phyloP scores from a whole-genome alignment of 2,329 filamentous ascomycete species.

The Xylariales sp. region DNA sequence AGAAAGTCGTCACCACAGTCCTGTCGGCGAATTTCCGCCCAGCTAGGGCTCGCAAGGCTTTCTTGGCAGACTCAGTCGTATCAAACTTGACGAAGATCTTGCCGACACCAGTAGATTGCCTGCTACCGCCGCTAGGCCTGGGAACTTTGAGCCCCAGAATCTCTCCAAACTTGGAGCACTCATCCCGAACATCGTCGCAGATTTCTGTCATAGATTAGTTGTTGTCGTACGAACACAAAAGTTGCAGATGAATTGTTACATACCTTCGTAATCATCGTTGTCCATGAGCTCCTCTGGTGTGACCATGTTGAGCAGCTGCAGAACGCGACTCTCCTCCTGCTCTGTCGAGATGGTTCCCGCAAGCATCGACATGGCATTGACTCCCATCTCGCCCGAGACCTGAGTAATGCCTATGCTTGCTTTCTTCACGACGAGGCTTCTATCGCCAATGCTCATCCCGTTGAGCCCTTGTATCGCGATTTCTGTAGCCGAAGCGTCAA shows the following conservation, averaged over 20 bases:
- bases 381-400: slow-evolving; percentile 87
- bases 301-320: slow-evolving; percentile 98
- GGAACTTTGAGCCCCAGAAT: slow-evolving; percentile 91
- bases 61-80: slow-evolving; percentile 69
- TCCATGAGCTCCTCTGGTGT: slow-evolving; percentile 93
- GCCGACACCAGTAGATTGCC: slow-evolving; percentile 84
- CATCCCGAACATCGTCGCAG: slow-evolving; percentile 86
- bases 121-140: slow-evolving; percentile 74
- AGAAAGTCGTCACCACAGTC: slow-evolving; percentile 95
- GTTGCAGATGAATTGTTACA: slow-evolving; percentile 13
- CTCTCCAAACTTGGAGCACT: slow-evolving; percentile 86
- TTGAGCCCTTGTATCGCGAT: slow-evolving; percentile 89
- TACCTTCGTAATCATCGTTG: slow-evolving; percentile 92
- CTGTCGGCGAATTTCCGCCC: slow-evolving; percentile 94
- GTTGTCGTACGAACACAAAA: slow-evolving; percentile 6
- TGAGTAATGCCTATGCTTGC: slow-evolving; percentile 95
- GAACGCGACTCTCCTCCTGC: slow-evolving; percentile 73
- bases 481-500: slow-evolving; percentile 70
- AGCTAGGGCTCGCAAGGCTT: slow-evolving; percentile 83
- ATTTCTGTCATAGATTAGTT: slow-evolving; percentile 69
- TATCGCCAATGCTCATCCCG: slow-evolving; percentile 87
- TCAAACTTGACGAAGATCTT: slow-evolving; percentile 98
- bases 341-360: slow-evolving; percentile 81
- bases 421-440: slow-evolving; percentile 77
- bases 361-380: slow-evolving; percentile 97